Evolutionary conservation across 2,329 filamentous ascomycete genomes (phyloP).

Genomic region (Blumeria graminis): DNA sequence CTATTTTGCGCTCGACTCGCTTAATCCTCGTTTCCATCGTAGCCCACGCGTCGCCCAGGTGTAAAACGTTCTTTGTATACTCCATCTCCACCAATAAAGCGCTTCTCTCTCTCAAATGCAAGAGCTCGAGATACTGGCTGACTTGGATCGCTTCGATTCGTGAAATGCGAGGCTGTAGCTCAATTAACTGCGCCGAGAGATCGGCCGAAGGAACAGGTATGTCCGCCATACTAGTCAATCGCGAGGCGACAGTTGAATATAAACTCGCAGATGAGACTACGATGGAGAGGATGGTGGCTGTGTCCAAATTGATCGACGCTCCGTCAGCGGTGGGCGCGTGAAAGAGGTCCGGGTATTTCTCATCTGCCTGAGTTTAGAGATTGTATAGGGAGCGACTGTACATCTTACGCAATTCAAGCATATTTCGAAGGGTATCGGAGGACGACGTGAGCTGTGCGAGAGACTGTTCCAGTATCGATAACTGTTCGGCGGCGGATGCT

Average conservation of each 20-base stretch:
- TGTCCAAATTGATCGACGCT: conserved; percentile 12
- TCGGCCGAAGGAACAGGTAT: conserved; percentile 13
- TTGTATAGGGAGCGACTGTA: conserved; percentile 1
- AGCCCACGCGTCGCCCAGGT: conserved; percentile 15
- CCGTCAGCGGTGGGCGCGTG: conserved; percentile 10
- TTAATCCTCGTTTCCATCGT: conserved; percentile 13
- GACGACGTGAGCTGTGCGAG: conserved; percentile 12
- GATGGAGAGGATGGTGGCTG: conserved; percentile 10
- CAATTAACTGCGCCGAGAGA: conserved; percentile 14
- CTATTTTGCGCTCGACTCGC: conserved; percentile 8
- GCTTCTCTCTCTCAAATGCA: conserved; percentile 11
- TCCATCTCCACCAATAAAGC: conserved; percentile 13
- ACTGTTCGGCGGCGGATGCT: conserved; percentile 4
- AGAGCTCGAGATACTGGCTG: conserved; percentile 12
- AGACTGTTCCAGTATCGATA: conserved; percentile 7
- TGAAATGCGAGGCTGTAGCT: conserved; percentile 13
- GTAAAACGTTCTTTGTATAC: conserved; percentile 13
- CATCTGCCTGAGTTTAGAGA: conserved; percentile 8
- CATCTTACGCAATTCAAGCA: conserved; percentile 13
- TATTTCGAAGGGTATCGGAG: conserved; percentile 13
- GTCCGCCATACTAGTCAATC: conserved; percentile 14
- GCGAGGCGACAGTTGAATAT: conserved; percentile 15
- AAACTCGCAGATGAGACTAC: conserved; percentile 14
- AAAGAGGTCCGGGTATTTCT: conserved; percentile 14
- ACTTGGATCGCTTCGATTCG: conserved; percentile 13